Conservation (phyloP, 352 stramenopile species). For the Lagenidium giganteum region DNA sequence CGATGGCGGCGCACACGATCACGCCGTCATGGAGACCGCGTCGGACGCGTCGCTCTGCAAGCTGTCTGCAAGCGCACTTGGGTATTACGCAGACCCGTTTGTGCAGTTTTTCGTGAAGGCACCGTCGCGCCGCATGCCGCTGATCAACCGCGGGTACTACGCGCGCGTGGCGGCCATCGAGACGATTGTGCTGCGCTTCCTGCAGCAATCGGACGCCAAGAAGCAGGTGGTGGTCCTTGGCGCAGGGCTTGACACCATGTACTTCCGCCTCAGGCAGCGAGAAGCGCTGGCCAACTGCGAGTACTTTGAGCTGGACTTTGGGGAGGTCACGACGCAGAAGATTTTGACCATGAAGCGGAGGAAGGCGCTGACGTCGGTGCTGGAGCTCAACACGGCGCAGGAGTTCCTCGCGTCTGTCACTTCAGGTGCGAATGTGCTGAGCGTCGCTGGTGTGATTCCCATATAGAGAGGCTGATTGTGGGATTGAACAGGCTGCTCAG, state of each 20-base stretch:
- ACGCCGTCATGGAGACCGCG: constrained; percentile 61
- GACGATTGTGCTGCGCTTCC: constrained; percentile 47
- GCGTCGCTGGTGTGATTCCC: no score
- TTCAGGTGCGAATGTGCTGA: constrained; percentile 19
- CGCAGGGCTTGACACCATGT: constrained; percentile 71
- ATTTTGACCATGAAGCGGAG: constrained; percentile 49
- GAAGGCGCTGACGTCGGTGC: constrained; percentile 32
- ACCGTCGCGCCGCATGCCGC: constrained; percentile 66
- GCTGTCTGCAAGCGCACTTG: constrained; percentile 46
- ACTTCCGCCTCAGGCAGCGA: constrained; percentile 46
- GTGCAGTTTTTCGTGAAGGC: constrained; percentile 64
- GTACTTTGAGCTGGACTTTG: constrained; percentile 80
- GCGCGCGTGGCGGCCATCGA: constrained; percentile 60
- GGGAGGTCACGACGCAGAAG: constrained; percentile 62
- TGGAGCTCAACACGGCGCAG: constrained; percentile 21
- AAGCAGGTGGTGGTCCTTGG: constrained; percentile 70
- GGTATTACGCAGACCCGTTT: constrained; percentile 66
- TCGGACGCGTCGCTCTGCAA: constrained; percentile 74
- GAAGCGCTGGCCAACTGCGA: constrained; percentile 28
- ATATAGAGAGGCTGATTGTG: no score
- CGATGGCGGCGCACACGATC: constrained; percentile 51
- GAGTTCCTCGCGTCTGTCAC: constrained; percentile 42
- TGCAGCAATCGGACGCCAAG: constrained; percentile 14
- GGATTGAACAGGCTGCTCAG: constrained; percentile 34
- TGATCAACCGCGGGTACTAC: constrained; percentile 83